Evolutionary conservation across 345 rosid species (phyloP), one percentile per base, ranked within the genome.

Genomic region (Psidium guajava): DNA sequence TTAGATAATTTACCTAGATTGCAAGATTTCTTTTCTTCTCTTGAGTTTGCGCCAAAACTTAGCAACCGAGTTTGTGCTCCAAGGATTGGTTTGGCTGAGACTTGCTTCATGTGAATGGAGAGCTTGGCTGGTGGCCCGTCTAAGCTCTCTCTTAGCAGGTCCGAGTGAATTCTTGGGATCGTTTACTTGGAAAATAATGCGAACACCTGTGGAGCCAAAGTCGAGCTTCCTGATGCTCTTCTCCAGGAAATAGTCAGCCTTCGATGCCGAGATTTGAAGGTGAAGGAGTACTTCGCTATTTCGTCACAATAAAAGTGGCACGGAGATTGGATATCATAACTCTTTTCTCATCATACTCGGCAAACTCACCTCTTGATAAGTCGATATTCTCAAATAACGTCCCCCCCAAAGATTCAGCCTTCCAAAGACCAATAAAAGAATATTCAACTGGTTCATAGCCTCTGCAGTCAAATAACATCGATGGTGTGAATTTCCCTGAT

Each of bases 311-410:
- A 87, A 95, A 96, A 85, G 92, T 92, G 20, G 95, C 87, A 12
- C 91, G 89, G 87, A 93, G 93, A 86, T 94, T 92, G 14, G 99
- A 96, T 83, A 96, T 94, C 98, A 94, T 95, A 25, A 94, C 98
- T 36, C 98, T 97, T 87, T 95, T 92, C 93, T 94, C 98, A 82
- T 95, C 97, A 22, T 96, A 95, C 54, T 96, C 98, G 11, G 92
- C 85, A 54, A 90, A 94, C 47, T 95, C 98, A 12, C 89, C 99
- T 16, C 88, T 94, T 44, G 96, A 95, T 90, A 95, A 89, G 88
- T 96, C 99, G 55, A 95, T 89, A 50, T 80, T 89, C 64, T 93
- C 96, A 85, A 89, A 96, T 85, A 90, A 91, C 51, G 95, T 92
- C 83, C 98, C 98, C 64, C 59, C 47, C 82, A 83, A 22, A 88